Conservation (phyloP, 140 eudicot species). For the Ambrosia hybrid region DNA sequence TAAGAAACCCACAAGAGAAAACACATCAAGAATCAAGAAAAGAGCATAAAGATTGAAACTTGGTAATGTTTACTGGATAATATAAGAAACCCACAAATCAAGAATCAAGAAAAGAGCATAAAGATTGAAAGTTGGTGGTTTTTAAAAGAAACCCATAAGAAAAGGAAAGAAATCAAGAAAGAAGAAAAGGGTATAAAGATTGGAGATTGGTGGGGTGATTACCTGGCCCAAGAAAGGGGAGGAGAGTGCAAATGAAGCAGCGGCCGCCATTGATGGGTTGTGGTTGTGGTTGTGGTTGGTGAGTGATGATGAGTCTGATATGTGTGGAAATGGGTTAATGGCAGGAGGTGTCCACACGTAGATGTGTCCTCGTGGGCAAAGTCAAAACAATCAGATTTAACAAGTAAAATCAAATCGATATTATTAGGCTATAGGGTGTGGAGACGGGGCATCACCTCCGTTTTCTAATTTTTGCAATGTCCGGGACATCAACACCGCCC, state of each 20-base stretch:
- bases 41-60: background rate
- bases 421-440: too few relatives aligned
- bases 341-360: too few relatives aligned
- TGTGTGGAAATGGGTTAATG: too few relatives aligned
- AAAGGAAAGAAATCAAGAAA: too few relatives aligned
- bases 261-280: background rate
- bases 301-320: background rate
- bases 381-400: too few relatives aligned
- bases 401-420: too few relatives aligned
- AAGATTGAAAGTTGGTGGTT: background rate
- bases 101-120: background rate
- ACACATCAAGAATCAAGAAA: background rate
- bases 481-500: too few relatives aligned
- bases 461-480: too few relatives aligned
- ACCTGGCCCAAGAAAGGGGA: slow-evolving; percentile 39
- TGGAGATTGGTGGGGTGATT: background rate
- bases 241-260: slow-evolving; percentile 44
- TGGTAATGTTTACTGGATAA: background rate
- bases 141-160: too few relatives aligned
- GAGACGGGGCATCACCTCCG: too few relatives aligned
- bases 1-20: background rate
- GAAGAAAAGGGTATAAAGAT: too few relatives aligned
- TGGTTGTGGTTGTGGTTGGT: background rate
- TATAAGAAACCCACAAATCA: background rate
- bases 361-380: too few relatives aligned